A percentile compares a stretch with the other conserved stretches of the same genome.
These are phyloP conservation scores for Pichia kluyveri DNA, from an alignment of 805 yeast species.

Conservation along the genomic window DNA sequence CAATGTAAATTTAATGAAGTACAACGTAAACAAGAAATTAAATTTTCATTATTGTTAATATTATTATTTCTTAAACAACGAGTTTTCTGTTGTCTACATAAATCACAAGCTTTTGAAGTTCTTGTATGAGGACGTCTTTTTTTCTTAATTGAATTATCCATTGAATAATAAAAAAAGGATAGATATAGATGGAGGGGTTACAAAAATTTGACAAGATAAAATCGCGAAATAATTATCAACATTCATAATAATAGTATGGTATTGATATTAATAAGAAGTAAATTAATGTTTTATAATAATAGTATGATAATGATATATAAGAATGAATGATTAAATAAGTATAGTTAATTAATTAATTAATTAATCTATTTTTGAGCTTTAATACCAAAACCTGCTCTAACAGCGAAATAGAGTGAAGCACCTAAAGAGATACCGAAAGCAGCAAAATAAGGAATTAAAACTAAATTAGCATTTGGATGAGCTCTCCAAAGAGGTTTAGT, in stretches of 20 bases:
- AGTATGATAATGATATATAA: too few relatives aligned
- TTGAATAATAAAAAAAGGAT: too few relatives aligned
- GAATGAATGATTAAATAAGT: too few relatives aligned
- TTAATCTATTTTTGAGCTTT: conserved; percentile 28
- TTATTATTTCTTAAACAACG: conserved; percentile 5
- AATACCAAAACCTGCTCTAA: conserved; percentile 64
- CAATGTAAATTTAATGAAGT: conserved; percentile 7
- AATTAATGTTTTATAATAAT: too few relatives aligned
- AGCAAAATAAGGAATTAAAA: conserved; percentile 74
- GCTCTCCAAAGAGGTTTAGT: conserved; percentile 47
- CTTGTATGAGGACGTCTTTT: conserved; percentile 9
- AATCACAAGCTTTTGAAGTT: conserved; percentile 8
- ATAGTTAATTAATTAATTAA: too few relatives aligned
- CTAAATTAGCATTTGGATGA: conserved; percentile 59
- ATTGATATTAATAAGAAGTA: too few relatives aligned
- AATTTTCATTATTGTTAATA: neutral
- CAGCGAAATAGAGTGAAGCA: conserved; percentile 59
- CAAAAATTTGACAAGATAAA: too few relatives aligned
- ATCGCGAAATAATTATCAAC: too few relatives aligned
- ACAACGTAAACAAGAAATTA: conserved; percentile 9
- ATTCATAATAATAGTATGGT: too few relatives aligned
- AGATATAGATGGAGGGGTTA: too few relatives aligned
- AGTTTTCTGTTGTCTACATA: conserved; percentile 10
- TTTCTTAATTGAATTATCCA: neutral
- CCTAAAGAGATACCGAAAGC: conserved; percentile 58